These are phyloP conservation scores for Epichloe amarillans DNA, from an alignment of 2,329 filamentous ascomycete species.

Conservation along the genomic window DNA sequence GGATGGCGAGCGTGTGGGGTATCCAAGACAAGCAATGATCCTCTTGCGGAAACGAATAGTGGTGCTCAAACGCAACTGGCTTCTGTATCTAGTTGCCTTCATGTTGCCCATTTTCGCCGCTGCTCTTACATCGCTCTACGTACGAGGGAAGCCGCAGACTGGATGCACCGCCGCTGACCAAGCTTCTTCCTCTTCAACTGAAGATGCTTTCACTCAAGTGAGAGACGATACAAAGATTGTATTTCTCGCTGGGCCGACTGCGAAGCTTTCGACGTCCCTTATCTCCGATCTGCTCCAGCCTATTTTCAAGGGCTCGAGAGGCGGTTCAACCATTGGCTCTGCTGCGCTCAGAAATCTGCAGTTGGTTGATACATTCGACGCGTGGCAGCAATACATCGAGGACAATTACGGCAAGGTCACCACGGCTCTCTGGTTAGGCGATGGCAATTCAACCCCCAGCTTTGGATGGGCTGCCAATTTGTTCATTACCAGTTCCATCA, in stretches of 20 bases:
- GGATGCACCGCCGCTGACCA: constrained; percentile 39
- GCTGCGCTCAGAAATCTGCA: constrained; percentile 24
- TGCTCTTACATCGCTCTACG: constrained; percentile 64
- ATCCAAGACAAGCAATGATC: constrained; percentile 56
- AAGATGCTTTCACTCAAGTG: constrained; percentile 26
- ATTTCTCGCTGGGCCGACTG: constrained; percentile 21
- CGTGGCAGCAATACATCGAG: constrained; percentile 55
- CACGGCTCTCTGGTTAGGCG: constrained; percentile 65
- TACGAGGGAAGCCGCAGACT: constrained; percentile 40
- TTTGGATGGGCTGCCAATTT: constrained; percentile 59
- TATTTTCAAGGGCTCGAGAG: constrained; percentile 20
- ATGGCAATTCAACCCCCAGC: constrained; percentile 41
- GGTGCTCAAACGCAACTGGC: constrained; percentile 64
- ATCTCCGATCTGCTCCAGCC: constrained; percentile 25
- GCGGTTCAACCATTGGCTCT: constrained; percentile 9
- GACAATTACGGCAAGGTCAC: constrained; percentile 53
- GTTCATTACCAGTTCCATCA: constrained; percentile 42
- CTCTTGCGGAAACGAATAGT: constrained; percentile 67
- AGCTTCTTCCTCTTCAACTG: constrained; percentile 25
- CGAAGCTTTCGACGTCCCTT: constrained; percentile 21
- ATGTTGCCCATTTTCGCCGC: constrained; percentile 68
- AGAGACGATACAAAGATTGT: constrained; percentile 12
- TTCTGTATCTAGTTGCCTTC: constrained; percentile 63
- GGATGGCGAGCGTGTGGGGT: constrained; percentile 56
- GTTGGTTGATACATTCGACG: constrained; percentile 47